Evolutionary conservation across 768 basidiomycete species (phyloP), one percentile per base, ranked within the genome.

Genomic region (Xerocomellus dryophilus): DNA sequence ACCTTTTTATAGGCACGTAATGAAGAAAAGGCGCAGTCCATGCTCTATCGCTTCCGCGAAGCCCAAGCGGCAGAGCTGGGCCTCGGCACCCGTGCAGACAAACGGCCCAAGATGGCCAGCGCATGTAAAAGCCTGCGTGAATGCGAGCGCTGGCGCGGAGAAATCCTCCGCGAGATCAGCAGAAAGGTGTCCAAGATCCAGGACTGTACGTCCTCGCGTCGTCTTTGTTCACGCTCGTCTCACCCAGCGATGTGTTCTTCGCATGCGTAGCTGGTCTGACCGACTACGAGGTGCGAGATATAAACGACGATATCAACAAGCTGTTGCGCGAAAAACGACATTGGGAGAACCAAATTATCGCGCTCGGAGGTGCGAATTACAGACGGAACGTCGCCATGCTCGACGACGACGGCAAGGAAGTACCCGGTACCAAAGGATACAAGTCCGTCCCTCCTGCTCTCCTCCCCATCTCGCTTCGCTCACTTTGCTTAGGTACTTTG

Each of bases 341-440:
- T 71, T 98, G 93, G 92, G 96, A 98, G 75, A 95, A 94, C 61
- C 95, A 97, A 69, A 97, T 98, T 47, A 88, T 98, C n/a, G 86
- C 86, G 7, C 76, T 98, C 2, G 95, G 95, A 43, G 96, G 96
- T 58, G 96, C 95, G 20, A 99, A 98, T 67, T 98, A 98, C 69
- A 79, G 92, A 63, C 78, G 96, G 47, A 97, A 93, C 66, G 90
- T 94, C 12, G 86, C 92, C 46, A 95, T 95, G 90, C 64, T 93
- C 61, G 93, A 96, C 66, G 93, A 93, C 54, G 94, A 96, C 62
- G 95, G 96, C 11, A 90, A 89, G 70, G 94, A 98, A 70, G 94
- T 98, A 0, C 95, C 94, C 0, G 94, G 94, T 3, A 97, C 94
- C 9, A 88, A 96, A 63, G 96, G 96, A 56, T 98, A 98, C 81